Evolutionary conservation across 2,329 filamentous ascomycete genomes (phyloP).

Genomic region (Claviceps fusiformis): DNA sequence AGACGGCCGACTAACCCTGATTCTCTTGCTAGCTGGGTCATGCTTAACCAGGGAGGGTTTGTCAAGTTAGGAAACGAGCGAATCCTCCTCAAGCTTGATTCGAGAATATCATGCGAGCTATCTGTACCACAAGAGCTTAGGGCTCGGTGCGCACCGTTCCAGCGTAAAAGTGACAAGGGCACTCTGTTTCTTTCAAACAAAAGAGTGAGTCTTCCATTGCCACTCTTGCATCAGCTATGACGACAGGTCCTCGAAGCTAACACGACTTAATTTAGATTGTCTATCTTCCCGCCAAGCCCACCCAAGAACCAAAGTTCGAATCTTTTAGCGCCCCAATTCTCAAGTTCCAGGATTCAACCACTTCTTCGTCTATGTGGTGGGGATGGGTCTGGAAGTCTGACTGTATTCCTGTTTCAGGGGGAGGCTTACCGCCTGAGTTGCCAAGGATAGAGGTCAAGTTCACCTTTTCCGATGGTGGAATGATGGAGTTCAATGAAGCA

Average conservation of each 20-base stretch:
- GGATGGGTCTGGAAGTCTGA: conserved; percentile 81
- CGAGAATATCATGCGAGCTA: conserved; percentile 63
- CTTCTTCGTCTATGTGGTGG: conserved; percentile 73
- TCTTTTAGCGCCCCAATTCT: conserved; percentile 84
- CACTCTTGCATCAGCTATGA: background rate
- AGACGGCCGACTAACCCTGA: conserved; percentile 33
- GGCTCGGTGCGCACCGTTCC: conserved; percentile 48
- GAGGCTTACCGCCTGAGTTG: conserved; percentile 64
- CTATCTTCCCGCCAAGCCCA: conserved; percentile 65
- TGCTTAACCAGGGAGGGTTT: conserved; percentile 70
- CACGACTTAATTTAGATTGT: conserved; percentile 48
- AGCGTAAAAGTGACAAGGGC: conserved; percentile 60
- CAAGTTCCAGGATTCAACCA: conserved; percentile 74
- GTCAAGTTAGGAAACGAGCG: conserved; percentile 76
- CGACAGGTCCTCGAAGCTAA: background rate
- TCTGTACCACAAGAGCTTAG: conserved; percentile 53
- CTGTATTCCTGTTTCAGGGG: conserved; percentile 68
- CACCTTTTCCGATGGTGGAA: conserved; percentile 90
- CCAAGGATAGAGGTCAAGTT: conserved; percentile 68
- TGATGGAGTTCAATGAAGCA: conserved; percentile 72
- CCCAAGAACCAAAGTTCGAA: conserved; percentile 48
- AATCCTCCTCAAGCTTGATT: conserved; percentile 66
- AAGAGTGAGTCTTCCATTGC: conserved; percentile 41
- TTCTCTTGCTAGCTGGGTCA: conserved; percentile 64
- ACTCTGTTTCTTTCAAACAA: conserved; percentile 73